A percentile compares a stretch with the other conserved stretches of the same genome.
phyloP scores from a whole-genome alignment of 306 rosid species.

The Canavalia ensiformis region DNA sequence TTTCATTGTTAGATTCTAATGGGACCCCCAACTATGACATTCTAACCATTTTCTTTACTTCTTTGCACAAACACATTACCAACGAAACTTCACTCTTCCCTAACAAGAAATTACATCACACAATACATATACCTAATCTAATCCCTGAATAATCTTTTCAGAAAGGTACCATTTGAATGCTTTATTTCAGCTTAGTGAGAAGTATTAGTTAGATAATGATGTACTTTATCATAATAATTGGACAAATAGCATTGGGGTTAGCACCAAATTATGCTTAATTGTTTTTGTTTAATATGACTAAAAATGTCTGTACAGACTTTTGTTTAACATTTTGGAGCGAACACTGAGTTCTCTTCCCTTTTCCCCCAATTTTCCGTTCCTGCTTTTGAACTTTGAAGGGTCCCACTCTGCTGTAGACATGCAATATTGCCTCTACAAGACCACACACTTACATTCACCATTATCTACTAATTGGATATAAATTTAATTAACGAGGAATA shows the following conservation, averaged over 20 bases:
- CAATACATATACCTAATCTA: conserved; percentile 35
- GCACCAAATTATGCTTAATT: neutral
- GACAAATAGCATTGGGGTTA: neutral
- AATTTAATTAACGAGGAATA: neutral
- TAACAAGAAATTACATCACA: conserved; percentile 9
- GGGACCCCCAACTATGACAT: conserved; percentile 56
- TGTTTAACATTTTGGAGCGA: neutral
- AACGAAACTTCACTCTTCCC: conserved; percentile 15
- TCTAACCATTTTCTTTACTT: conserved; percentile 47
- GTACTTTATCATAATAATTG: conserved; percentile 8
- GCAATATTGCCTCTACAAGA: neutral
- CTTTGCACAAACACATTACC: neutral
- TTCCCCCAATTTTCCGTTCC: neutral
- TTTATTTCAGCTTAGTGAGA: conserved; percentile 1
- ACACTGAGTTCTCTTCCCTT: neutral
- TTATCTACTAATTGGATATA: conserved; percentile 9
- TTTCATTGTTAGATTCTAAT: conserved; percentile 45
- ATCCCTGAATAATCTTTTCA: conserved; percentile 22
- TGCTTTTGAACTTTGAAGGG: neutral
- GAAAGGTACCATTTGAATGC: conserved; percentile 30
- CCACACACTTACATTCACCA: conserved; percentile 25
- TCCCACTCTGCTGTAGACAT: conserved; percentile 4
- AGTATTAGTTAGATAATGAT: conserved; percentile 6
- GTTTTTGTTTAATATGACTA: neutral
- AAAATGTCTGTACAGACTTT: neutral